Conservation (phyloP, 2,329 filamentous ascomycete species). For the Pseudocercospora vitis region DNA sequence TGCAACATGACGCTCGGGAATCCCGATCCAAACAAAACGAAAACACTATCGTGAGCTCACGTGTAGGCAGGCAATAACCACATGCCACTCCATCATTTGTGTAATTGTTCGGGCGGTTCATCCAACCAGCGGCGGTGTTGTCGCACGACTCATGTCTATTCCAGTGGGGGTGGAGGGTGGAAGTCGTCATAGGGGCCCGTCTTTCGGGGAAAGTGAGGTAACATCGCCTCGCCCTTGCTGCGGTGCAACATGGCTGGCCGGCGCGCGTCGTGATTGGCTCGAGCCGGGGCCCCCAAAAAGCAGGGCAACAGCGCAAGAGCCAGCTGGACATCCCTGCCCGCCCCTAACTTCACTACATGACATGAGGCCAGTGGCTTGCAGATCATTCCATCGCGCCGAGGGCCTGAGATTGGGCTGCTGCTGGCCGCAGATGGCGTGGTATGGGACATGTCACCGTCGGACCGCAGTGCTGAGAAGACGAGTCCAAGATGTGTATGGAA, state of each 20-base stretch:
- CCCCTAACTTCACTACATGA: background rate
- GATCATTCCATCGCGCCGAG: background rate
- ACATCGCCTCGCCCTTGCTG: slow-evolving; percentile 8
- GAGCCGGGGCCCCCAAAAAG: background rate
- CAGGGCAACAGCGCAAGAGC: background rate
- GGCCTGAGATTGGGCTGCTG: slow-evolving; percentile 7
- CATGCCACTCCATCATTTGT: slow-evolving; percentile 5
- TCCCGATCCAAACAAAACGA: background rate
- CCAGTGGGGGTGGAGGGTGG: background rate
- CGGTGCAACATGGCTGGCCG: background rate
- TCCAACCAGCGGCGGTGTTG: background rate
- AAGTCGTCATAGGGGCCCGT: slow-evolving; percentile 1
- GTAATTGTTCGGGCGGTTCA: background rate
- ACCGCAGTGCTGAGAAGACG: background rate
- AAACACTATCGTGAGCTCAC: no score
- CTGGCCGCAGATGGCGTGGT: background rate
- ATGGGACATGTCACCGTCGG: background rate
- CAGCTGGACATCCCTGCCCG: background rate
- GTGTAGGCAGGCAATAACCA: slow-evolving; percentile 6
- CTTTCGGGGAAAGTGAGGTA: slow-evolving; percentile 11
- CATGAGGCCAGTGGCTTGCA: slow-evolving; percentile 4
- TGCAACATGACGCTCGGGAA: slow-evolving; percentile 6
- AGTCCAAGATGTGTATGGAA: background rate
- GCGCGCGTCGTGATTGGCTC: background rate
- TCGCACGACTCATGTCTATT: background rate